phyloP scores from a whole-genome alignment of 306 rosid species.

The Herpetospermum pedunculosum region DNA sequence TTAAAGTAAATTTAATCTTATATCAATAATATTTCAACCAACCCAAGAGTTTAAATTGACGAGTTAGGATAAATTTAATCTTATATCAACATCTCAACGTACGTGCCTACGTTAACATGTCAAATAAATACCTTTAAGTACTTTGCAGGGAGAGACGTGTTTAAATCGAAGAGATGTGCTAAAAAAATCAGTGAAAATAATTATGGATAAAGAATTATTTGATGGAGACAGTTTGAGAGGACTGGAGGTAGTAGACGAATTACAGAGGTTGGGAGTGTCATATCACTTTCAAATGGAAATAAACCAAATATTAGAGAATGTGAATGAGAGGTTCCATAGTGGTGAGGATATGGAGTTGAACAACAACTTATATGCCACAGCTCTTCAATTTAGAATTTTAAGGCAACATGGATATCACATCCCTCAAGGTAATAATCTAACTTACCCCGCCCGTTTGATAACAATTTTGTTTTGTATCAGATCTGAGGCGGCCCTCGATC shows the following conservation, averaged over 20 bases:
- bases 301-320: neutral
- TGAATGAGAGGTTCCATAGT: neutral
- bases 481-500: too few relatives aligned
- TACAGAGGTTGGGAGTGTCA: conserved; percentile 30
- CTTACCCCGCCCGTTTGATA: too few relatives aligned
- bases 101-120: too few relatives aligned
- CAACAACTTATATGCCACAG: conserved; percentile 1
- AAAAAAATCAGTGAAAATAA: conserved; percentile 8
- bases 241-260: conserved; percentile 18
- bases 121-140: neutral
- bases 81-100: too few relatives aligned
- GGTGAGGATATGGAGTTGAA: neutral
- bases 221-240: neutral
- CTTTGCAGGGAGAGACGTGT: conserved; percentile 8
- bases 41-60: too few relatives aligned
- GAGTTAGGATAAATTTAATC: too few relatives aligned
- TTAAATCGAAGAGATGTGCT: neutral
- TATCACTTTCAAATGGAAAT: conserved; percentile 19
- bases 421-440: conserved; percentile 23
- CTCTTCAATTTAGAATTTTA: conserved; percentile 20
- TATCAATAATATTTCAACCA: too few relatives aligned
- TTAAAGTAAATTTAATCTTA: too few relatives aligned
- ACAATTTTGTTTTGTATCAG: neutral
- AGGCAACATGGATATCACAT: conserved; percentile 23
- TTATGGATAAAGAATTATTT: neutral